phyloP scores from a whole-genome alignment of 1,284 basidiomycete genomes.

The Fomitopsis betulina region DNA sequence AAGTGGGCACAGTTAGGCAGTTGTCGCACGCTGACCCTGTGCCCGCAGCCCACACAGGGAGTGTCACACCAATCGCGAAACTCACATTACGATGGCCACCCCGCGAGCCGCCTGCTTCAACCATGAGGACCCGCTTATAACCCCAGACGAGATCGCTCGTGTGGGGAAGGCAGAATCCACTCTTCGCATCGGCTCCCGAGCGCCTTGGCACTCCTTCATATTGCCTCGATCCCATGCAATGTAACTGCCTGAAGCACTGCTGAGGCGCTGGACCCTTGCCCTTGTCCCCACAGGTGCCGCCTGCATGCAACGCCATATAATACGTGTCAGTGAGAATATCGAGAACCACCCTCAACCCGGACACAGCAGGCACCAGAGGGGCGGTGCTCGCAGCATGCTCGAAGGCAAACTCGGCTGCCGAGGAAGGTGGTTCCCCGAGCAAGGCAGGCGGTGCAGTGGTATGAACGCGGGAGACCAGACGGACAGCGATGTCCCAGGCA shows the following conservation, averaged over 20 bases:
- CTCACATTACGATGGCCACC: neutral
- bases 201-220: neutral
- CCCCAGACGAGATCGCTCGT: neutral
- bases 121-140: neutral
- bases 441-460: neutral
- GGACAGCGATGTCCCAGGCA: neutral
- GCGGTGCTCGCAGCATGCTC: neutral
- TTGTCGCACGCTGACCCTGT: neutral
- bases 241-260: neutral
- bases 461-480: neutral
- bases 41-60: neutral
- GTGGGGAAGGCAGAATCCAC: neutral
- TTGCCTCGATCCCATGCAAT: neutral
- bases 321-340: neutral
- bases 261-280: neutral
- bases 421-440: neutral
- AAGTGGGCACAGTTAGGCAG: neutral
- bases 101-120: neutral
- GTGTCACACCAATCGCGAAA: neutral
- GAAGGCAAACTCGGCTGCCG: neutral
- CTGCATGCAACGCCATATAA: neutral
- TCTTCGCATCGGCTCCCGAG: neutral
- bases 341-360: conserved; percentile 1
- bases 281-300: neutral
- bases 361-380: neutral